Evolutionary conservation across 305 asterid species (phyloP).

Genomic region (Fraxinus sp.): DNA sequence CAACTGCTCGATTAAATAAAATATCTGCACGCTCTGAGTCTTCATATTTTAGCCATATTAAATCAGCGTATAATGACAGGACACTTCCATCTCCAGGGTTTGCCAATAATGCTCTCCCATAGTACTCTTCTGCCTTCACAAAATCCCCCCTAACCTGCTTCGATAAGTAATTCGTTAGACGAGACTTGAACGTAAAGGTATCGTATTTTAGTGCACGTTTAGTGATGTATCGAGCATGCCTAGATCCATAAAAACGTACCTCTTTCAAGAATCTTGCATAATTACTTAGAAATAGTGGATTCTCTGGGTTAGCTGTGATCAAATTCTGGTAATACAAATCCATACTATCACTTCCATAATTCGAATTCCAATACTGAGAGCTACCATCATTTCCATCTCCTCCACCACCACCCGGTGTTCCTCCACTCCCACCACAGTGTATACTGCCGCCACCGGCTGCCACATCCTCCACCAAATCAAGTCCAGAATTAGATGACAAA

Average conservation of each 20-base stretch:
- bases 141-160: constrained; percentile 41
- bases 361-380: constrained; percentile 30
- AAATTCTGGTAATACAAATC: constrained; percentile 42
- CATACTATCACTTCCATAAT: constrained; percentile 23
- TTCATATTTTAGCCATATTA: constrained; percentile 40
- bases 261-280: constrained; percentile 60
- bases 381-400: constrained; percentile 17
- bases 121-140: constrained; percentile 49
- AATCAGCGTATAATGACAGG: constrained; percentile 47
- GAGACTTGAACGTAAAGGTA: not conserved
- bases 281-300: constrained; percentile 46
- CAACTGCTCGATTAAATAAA: constrained; percentile 43
- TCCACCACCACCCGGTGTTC: constrained; percentile 20
- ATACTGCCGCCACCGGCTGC: constrained; percentile 26
- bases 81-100: constrained; percentile 41
- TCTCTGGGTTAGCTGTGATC: constrained; percentile 47
- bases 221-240: not conserved
- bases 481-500: not conserved
- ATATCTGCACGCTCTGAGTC: constrained; percentile 45
- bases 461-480: constrained; percentile 14
- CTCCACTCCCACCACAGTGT: constrained; percentile 21
- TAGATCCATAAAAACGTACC: constrained; percentile 26
- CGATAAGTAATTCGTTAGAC: not conserved
- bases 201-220: not conserved
- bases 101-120: constrained; percentile 52